Conservation (phyloP, 352 stramenopile species). For the Phytophthora colocasiae region DNA sequence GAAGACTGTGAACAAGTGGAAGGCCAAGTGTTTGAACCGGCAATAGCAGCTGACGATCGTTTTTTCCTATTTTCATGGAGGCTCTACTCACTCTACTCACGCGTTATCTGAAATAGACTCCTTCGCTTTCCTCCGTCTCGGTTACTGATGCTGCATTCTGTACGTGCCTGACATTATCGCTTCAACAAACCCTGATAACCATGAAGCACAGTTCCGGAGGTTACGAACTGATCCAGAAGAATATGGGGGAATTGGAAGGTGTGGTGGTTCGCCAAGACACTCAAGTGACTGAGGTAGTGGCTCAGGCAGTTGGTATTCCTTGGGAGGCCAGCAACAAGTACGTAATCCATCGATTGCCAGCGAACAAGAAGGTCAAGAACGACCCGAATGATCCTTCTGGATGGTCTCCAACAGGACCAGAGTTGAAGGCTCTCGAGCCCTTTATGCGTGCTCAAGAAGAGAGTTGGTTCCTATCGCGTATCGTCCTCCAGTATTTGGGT, state of each 20-base stretch:
- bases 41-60: slow-evolving; percentile 2
- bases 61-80: no score
- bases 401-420: slow-evolving; percentile 29
- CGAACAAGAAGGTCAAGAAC: slow-evolving; percentile 63
- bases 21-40: neutral
- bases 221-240: slow-evolving; percentile 31
- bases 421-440: no score
- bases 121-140: neutral
- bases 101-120: slow-evolving; percentile 24
- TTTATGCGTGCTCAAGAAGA: no score
- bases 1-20: slow-evolving; percentile 28
- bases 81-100: no score
- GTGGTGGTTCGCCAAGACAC: slow-evolving; percentile 65
- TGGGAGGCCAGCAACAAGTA: slow-evolving; percentile 76
- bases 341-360: slow-evolving; percentile 48
- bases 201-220: slow-evolving; percentile 17
- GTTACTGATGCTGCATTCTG: neutral
- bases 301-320: slow-evolving; percentile 54
- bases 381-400: slow-evolving; percentile 47
- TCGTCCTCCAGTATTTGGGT: no score
- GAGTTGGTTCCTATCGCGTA: no score
- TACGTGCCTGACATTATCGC: neutral
- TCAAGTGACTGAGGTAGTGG: slow-evolving; percentile 36
- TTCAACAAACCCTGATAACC: no score
- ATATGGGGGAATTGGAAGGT: slow-evolving; percentile 43